Conservation (phyloP, 805 yeast species). For the Kregervanrija pseudodelftensis region DNA sequence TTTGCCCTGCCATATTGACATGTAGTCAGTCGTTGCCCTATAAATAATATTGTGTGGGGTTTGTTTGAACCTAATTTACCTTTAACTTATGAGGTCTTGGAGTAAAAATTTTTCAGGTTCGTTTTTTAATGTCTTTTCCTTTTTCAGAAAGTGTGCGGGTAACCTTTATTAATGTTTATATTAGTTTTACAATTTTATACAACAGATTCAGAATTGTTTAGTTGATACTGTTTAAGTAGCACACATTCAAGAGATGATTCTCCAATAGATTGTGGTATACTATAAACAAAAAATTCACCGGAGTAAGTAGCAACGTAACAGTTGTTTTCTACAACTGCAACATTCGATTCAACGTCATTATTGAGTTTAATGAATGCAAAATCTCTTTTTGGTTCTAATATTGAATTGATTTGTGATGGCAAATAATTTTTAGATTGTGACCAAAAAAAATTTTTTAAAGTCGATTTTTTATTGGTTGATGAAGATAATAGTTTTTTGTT, state of each 20-base stretch:
- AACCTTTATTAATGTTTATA: too few species aligned
- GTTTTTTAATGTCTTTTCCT: too few species aligned
- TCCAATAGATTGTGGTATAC: conserved; percentile 39
- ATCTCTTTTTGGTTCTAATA: conserved; percentile 84
- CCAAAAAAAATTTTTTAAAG: conserved; percentile 23
- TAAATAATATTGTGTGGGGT: too few species aligned
- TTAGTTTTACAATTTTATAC: too few species aligned
- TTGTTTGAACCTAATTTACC: too few species aligned
- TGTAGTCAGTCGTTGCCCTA: too few species aligned
- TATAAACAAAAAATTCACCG: conserved; percentile 77
- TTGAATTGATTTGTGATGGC: conserved; percentile 73
- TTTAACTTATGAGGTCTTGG: too few species aligned
- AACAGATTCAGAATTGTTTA: not conserved
- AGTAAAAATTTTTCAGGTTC: too few species aligned
- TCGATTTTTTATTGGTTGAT: conserved; percentile 6
- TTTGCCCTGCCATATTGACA: conserved; percentile 27
- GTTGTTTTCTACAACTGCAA: conserved; percentile 35
- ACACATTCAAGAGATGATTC: conserved; percentile 65
- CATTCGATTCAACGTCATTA: conserved; percentile 19
- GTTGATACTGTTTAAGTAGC: conserved; percentile 53
- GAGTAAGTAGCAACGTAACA: conserved; percentile 67
- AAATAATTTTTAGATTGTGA: conserved; percentile 36
- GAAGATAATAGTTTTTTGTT: conserved; percentile 5
- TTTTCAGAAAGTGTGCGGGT: too few species aligned
- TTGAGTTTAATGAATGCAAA: conserved; percentile 77